A percentile compares a stretch with the other conserved stretches of the same genome.
phyloP scores from a whole-genome alignment of 2,329 filamentous ascomycete genomes.

The Clarireedia monteithiana region DNA sequence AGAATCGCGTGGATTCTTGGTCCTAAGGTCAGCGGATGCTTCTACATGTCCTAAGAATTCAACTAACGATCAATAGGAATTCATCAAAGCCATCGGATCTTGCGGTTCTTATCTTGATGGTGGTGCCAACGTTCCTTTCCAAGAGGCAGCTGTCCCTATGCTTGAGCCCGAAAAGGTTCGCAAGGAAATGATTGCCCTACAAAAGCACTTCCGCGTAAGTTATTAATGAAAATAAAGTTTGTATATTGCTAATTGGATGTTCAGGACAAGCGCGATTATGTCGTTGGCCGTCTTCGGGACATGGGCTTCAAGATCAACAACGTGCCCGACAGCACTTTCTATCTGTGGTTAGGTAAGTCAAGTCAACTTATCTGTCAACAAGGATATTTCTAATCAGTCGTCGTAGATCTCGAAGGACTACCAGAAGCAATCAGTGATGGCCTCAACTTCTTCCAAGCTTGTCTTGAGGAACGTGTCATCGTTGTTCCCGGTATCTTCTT shows the following conservation, averaged over 20 bases:
- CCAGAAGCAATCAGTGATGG: constrained; percentile 84
- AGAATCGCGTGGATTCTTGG: constrained; percentile 94
- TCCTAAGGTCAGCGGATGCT: constrained; percentile 50
- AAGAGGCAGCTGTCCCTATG: constrained; percentile 88
- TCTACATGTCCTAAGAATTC: too few relatives aligned
- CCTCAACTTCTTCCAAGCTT: constrained; percentile 93
- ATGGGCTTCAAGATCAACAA: constrained; percentile 86
- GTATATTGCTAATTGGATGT: not conserved
- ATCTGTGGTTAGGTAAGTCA: constrained; percentile 58
- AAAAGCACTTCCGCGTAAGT: constrained; percentile 69
- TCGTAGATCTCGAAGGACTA: constrained; percentile 51
- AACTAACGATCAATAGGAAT: constrained; percentile 45
- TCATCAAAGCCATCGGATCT: constrained; percentile 85
- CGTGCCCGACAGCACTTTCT: constrained; percentile 88
- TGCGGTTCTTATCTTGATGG: constrained; percentile 93
- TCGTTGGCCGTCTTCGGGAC: constrained; percentile 66
- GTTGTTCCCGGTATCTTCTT: constrained; percentile 98
- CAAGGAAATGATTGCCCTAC: constrained; percentile 81
- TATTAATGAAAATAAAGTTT: not conserved
- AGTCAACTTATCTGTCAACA: not conserved
- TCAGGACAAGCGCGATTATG: constrained; percentile 82
- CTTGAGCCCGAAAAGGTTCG: constrained; percentile 77
- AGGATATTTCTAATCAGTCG: not conserved
- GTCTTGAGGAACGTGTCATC: constrained; percentile 88
- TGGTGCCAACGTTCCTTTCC: constrained; percentile 90